Conservation (phyloP, 352 stramenopile species). For the Globisporangium okanoganense region DNA sequence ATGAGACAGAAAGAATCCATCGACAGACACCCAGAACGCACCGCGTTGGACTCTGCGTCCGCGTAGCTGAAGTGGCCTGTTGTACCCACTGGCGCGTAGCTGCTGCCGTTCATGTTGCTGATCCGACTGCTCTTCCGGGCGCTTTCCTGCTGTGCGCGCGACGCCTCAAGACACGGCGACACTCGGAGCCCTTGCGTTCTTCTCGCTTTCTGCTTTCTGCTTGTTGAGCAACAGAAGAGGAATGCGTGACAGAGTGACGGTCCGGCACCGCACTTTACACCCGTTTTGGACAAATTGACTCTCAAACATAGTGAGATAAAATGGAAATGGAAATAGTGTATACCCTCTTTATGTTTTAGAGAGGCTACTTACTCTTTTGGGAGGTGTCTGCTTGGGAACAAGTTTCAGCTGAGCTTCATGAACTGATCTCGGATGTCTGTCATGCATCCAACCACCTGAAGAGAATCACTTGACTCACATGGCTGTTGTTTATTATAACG, state of each 20-base stretch:
- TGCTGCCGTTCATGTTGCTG: slow-evolving; percentile 1
- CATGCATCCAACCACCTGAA: neutral
- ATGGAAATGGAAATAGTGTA: neutral
- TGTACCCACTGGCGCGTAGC: slow-evolving; percentile 3
- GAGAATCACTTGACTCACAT: neutral
- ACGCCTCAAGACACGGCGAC: neutral
- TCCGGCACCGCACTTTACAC: neutral
- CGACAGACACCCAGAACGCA: neutral
- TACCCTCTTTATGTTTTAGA: neutral
- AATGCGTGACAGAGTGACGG: neutral
- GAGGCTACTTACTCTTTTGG: neutral
- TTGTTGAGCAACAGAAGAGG: too few species aligned
- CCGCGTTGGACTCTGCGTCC: slow-evolving; percentile 5
- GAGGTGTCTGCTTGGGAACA: neutral
- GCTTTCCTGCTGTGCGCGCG: neutral
- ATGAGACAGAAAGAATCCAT: slow-evolving; percentile 6
- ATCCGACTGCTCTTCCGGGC: neutral
- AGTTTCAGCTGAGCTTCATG: neutral
- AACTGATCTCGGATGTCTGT: neutral
- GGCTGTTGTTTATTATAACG: neutral
- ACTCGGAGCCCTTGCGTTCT: neutral
- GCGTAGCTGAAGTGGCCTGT: slow-evolving; percentile 6
- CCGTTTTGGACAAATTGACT: neutral
- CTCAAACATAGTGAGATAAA: neutral
- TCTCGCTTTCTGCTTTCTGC: neutral